A percentile compares a stretch with the other conserved stretches of the same genome.
Conservation (phyloP, 148 eudicot genomes). For the Rhododendron williamsianum region DNA sequence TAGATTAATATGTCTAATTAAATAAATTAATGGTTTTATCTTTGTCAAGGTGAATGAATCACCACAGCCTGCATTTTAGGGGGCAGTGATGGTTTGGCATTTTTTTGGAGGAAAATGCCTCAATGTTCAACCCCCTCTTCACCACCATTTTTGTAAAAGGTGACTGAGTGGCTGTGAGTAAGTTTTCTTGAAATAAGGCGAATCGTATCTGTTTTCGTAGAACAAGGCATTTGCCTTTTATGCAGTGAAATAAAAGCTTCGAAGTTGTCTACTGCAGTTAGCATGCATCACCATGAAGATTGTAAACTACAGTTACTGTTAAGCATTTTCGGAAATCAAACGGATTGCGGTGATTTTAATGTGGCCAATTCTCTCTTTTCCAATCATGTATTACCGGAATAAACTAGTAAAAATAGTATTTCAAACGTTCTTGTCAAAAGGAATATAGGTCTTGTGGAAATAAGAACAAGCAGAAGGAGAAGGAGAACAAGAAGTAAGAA, state of each 20-base stretch:
- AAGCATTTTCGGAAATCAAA: not conserved
- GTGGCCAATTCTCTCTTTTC: not conserved
- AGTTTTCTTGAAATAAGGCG: not conserved
- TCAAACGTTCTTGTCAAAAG: not conserved
- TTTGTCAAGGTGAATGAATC: not conserved
- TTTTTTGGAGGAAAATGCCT: conserved; percentile 6
- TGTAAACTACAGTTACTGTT: not conserved
- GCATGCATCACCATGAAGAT: not conserved
- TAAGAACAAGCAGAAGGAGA: not conserved
- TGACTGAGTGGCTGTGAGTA: not conserved
- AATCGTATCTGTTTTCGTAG: not conserved
- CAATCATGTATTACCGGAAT: not conserved
- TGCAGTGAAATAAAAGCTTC: not conserved
- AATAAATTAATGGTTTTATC: not conserved
- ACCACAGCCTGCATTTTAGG: conserved; percentile 10
- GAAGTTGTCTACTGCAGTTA: not conserved
- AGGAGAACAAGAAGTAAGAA: not conserved
- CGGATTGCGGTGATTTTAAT: not conserved
- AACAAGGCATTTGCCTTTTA: not conserved
- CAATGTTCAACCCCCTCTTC: not conserved
- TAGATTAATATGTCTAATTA: not conserved
- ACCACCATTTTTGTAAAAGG: conserved; percentile 4
- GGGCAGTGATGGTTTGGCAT: conserved; percentile 6
- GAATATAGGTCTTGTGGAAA: not conserved
- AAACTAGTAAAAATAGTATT: not conserved